Percentiles rank a stretch among this genome's conserved stretches.
phyloP scores from a whole-genome alignment of 2,329 filamentous ascomycete species.

The Fusarium verrucosum region DNA sequence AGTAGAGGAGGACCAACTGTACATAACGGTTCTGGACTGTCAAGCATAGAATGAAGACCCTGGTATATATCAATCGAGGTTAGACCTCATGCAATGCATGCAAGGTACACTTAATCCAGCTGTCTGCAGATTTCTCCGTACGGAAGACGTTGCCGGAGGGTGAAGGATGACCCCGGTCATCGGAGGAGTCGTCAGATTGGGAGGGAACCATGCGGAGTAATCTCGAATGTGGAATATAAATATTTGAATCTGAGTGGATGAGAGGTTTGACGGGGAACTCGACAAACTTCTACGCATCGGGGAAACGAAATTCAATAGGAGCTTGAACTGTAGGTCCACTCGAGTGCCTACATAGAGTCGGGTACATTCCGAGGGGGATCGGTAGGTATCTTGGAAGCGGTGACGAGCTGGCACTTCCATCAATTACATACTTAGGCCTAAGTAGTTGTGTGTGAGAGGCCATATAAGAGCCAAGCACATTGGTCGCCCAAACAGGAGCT shows the following conservation, averaged over 20 bases:
- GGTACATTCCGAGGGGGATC: constrained; percentile 2
- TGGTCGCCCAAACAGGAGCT: constrained; percentile 16
- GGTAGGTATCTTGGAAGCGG: background rate
- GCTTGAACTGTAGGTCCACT: constrained; percentile 11
- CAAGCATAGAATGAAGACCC: too few relatives aligned
- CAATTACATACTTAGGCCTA: too few relatives aligned
- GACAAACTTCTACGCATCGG: constrained; percentile 18
- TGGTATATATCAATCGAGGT: background rate
- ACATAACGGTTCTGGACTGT: background rate
- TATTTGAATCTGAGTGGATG: background rate
- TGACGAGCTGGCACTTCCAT: background rate
- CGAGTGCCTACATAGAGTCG: constrained; percentile 1
- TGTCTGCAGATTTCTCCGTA: constrained; percentile 18
- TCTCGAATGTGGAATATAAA: constrained; percentile 8
- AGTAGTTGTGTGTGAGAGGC: background rate
- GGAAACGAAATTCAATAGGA: constrained; percentile 1
- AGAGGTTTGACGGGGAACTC: constrained; percentile 1
- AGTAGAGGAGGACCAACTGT: background rate
- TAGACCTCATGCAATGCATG: background rate
- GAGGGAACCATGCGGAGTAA: constrained; percentile 17
- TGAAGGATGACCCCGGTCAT: constrained; percentile 6
- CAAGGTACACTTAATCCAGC: constrained; percentile 3
- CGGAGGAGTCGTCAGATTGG: constrained; percentile 7
- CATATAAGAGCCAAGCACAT: constrained; percentile 3
- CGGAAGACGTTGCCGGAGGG: constrained; percentile 14